Evolutionary conservation across 768 basidiomycete genomes (phyloP).

Genomic region (Tricholoma sp.): DNA sequence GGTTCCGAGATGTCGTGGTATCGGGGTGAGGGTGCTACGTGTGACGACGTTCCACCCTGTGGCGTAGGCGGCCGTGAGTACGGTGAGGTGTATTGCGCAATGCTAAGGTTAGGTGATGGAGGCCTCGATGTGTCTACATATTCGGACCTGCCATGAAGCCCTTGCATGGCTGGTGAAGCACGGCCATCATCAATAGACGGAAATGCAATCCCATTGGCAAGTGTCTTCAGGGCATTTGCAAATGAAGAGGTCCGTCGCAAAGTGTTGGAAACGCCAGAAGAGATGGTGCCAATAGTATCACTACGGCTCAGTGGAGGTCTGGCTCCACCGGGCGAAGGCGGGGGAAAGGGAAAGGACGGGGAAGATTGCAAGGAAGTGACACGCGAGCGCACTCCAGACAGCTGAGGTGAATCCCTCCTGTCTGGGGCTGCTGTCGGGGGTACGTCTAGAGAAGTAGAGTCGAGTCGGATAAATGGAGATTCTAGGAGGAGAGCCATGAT

Average conservation of each 20-base stretch:
- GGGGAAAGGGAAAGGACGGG: constrained; percentile 34
- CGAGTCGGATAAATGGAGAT: constrained; percentile 78
- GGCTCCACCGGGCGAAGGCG: constrained; percentile 36
- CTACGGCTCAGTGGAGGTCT: constrained; percentile 51
- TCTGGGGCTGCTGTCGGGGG: constrained; percentile 43
- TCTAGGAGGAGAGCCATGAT: constrained; percentile 86
- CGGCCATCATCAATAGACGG: constrained; percentile 55
- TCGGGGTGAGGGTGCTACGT: constrained; percentile 19
- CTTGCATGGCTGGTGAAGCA: constrained; percentile 26
- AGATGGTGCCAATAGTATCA: constrained; percentile 61
- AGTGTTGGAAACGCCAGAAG: constrained; percentile 61
- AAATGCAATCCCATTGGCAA: constrained; percentile 70
- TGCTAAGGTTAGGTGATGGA: constrained; percentile 74
- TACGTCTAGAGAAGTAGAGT: constrained; percentile 55
- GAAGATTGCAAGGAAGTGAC: constrained; percentile 50
- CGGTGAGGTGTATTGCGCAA: constrained; percentile 73
- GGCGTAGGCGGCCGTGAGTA: constrained; percentile 57
- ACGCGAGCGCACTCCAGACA: constrained; percentile 38
- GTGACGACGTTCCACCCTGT: constrained; percentile 15
- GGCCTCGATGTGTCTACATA: constrained; percentile 51
- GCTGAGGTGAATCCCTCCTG: constrained; percentile 26
- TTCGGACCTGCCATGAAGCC: constrained; percentile 19
- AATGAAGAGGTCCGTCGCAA: constrained; percentile 77
- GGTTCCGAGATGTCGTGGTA: constrained; percentile 24
- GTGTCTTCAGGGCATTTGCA: constrained; percentile 65